phyloP scores from a whole-genome alignment of 352 stramenopile species.

The Pythium monospermum region DNA sequence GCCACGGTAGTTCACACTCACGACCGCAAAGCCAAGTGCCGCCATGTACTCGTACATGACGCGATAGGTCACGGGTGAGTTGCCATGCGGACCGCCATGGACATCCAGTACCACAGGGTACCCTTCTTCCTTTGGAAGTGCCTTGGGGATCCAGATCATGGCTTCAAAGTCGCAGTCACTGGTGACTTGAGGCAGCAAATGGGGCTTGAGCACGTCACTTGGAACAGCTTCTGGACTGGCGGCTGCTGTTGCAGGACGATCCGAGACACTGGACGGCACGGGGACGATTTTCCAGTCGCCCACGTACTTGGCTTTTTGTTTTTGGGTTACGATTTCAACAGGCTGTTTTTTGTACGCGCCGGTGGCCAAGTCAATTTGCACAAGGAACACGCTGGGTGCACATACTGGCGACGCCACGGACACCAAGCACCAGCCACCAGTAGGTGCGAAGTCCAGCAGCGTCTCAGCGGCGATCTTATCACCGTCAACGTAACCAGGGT shows the following conservation, averaged over 20 bases:
- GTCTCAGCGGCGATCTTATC: slow-evolving; percentile 38
- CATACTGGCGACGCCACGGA: slow-evolving; percentile 49
- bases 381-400: slow-evolving; percentile 50
- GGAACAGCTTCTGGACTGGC: slow-evolving; percentile 25
- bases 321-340: slow-evolving; percentile 47
- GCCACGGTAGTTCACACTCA: slow-evolving; percentile 96
- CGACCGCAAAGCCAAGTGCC: slow-evolving; percentile 84
- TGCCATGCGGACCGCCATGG: slow-evolving; percentile 92
- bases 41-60: slow-evolving; percentile 88
- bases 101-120: slow-evolving; percentile 81
- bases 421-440: slow-evolving; percentile 38
- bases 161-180: slow-evolving; percentile 69
- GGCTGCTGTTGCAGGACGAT: slow-evolving; percentile 33
- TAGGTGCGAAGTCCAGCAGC: slow-evolving; percentile 36
- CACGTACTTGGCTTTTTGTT: slow-evolving; percentile 30
- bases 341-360: slow-evolving; percentile 32
- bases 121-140: slow-evolving; percentile 24
- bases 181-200: slow-evolving; percentile 43
- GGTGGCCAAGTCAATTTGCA: slow-evolving; percentile 39
- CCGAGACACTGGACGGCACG: slow-evolving; percentile 47
- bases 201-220: slow-evolving; percentile 28
- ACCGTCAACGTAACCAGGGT: slow-evolving; percentile 50
- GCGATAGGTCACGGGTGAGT: slow-evolving; percentile 83
- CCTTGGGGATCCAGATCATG: slow-evolving; percentile 60
- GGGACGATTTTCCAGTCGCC: slow-evolving; percentile 56